Conservation (phyloP, 495 filamentous ascomycete species). For the Penicillium antarcticum region DNA sequence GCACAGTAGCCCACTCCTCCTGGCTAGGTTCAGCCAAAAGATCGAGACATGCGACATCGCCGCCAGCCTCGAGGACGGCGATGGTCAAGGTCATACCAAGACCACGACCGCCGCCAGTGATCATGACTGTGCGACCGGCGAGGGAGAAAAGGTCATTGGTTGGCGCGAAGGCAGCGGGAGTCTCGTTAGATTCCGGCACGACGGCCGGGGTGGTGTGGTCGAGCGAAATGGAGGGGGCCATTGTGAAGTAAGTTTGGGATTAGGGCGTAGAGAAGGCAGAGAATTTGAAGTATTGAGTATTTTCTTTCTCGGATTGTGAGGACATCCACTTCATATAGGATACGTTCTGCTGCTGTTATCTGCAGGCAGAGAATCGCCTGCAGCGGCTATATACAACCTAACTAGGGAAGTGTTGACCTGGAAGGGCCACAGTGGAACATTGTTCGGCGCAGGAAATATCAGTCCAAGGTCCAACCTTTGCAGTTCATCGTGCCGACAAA, state of each 20-base stretch:
- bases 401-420: conserved; percentile 11
- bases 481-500: conserved; percentile 2
- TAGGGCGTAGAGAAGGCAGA: background rate
- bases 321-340: conserved; percentile 8
- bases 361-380: background rate
- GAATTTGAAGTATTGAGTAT: background rate
- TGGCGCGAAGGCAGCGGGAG: conserved; percentile 19
- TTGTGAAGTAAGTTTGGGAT: conserved; percentile 9
- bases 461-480: conserved; percentile 2
- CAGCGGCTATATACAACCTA: conserved; percentile 15
- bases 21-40: conserved; percentile 47
- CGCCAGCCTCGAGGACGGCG: conserved; percentile 69
- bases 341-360: background rate
- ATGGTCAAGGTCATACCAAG: conserved; percentile 58
- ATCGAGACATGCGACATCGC: conserved; percentile 63
- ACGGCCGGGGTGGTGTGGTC: conserved; percentile 18
- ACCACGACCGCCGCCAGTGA: conserved; percentile 70
- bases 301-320: background rate
- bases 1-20: conserved; percentile 36
- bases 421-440: conserved; percentile 12
- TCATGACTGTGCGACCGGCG: conserved; percentile 61
- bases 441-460: background rate
- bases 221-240: conserved; percentile 27
- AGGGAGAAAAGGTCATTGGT: conserved; percentile 42
- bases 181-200: conserved; percentile 22